Conservation (phyloP, 2,329 filamentous ascomycete genomes). For the Fusarium protoensiforme region DNA sequence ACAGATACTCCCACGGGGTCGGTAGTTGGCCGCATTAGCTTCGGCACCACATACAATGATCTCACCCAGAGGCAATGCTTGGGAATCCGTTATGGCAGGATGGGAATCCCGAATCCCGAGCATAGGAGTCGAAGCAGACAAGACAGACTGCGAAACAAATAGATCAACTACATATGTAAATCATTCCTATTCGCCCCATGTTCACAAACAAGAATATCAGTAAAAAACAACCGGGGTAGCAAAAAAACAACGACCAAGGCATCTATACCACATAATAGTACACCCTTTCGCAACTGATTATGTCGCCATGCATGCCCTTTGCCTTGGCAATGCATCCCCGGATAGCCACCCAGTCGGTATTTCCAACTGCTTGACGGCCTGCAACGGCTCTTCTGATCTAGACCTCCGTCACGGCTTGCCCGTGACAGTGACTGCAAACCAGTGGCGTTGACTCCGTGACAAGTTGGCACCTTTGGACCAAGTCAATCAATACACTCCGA, state of each 20-base stretch:
- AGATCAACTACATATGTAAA: background rate
- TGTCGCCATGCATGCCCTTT: constrained; percentile 7
- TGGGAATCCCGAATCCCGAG: background rate
- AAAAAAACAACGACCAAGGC: constrained; percentile 24
- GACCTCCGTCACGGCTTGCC: background rate
- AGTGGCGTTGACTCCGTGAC: background rate
- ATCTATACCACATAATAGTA: constrained; percentile 35
- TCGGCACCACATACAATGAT: background rate
- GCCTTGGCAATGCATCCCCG: constrained; percentile 4
- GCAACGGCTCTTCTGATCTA: background rate
- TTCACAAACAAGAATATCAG: constrained; percentile 9
- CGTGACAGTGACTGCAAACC: background rate
- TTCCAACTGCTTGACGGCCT: background rate
- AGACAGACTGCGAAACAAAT: background rate
- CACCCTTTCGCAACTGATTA: constrained; percentile 23
- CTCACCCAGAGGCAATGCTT: background rate
- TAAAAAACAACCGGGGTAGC: constrained; percentile 11
- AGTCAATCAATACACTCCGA: constrained; percentile 19
- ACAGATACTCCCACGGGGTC: background rate
- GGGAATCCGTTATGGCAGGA: background rate
- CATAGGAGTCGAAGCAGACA: background rate
- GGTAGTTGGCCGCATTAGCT: background rate
- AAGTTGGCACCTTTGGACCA: background rate
- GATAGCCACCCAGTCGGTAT: background rate
- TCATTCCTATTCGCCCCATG: constrained; percentile 30